Percentiles rank a stretch among this genome's conserved stretches.
Evolutionary conservation across 2,329 filamentous ascomycete species (phyloP).

Genomic region (Ceratocystis lukuohia): DNA sequence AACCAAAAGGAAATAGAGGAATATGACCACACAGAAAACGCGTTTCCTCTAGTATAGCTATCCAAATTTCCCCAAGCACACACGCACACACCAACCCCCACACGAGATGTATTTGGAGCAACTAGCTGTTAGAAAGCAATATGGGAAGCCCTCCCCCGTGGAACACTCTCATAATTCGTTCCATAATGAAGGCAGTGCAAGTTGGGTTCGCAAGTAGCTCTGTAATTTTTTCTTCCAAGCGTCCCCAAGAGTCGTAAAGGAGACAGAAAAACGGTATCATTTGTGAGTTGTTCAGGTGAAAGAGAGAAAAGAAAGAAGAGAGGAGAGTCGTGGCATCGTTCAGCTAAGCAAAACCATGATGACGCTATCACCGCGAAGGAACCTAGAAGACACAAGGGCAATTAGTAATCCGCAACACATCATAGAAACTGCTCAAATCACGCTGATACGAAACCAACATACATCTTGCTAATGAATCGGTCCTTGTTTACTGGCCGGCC

Average conservation of each 20-base stretch:
- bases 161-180: not conserved
- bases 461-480: constrained; percentile 96
- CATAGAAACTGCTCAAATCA: not conserved
- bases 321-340: constrained; percentile 16
- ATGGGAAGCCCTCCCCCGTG: not conserved
- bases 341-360: constrained; percentile 74
- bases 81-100: too few relatives aligned
- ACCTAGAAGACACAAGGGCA: constrained; percentile 38
- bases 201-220: not conserved
- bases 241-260: constrained; percentile 17
- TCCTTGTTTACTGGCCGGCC: constrained; percentile 93
- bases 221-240: not conserved
- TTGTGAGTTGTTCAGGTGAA: constrained; percentile 15
- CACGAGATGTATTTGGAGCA: not conserved
- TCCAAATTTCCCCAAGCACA: not conserved
- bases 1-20: constrained; percentile 21
- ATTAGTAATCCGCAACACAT: constrained; percentile 2
- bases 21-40: constrained; percentile 4
- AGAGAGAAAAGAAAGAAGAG: not conserved
- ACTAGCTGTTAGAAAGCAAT: not conserved
- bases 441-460: constrained; percentile 27
- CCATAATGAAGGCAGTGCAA: not conserved
- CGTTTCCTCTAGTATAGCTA: not conserved
- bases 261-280: constrained; percentile 10
- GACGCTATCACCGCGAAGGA: constrained; percentile 75